phyloP scores from a whole-genome alignment of 345 rosid genomes.

The Populus euphratica region DNA sequence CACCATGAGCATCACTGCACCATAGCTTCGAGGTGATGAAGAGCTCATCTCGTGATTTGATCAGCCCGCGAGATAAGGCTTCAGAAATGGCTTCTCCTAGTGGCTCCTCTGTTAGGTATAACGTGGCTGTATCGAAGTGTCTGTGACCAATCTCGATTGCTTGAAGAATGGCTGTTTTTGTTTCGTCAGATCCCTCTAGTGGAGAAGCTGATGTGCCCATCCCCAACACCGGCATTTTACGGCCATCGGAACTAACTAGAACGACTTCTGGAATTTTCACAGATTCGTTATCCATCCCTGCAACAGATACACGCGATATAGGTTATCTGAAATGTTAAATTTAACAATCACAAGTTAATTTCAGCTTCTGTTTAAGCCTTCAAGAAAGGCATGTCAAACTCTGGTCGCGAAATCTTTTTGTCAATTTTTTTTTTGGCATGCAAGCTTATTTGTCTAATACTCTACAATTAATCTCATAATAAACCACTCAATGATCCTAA shows the following conservation, averaged over 20 bases:
- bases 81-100: conserved; percentile 39
- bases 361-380: neutral
- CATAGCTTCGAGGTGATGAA: conserved; percentile 59
- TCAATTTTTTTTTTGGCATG: too few relatives aligned
- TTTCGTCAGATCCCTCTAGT: conserved; percentile 17
- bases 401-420: neutral
- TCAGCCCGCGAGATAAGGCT: conserved; percentile 38
- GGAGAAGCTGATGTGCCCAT: conserved; percentile 30
- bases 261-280: conserved; percentile 19
- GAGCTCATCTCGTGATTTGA: conserved; percentile 47
- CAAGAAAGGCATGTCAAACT: too few relatives aligned
- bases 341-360: neutral
- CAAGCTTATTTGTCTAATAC: neutral
- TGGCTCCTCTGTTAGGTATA: conserved; percentile 29
- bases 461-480: neutral
- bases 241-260: conserved; percentile 2
- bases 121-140: conserved; percentile 34
- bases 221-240: conserved; percentile 23
- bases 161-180: conserved; percentile 14
- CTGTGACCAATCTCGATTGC: conserved; percentile 34
- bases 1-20: conserved; percentile 53
- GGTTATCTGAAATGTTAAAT: too few relatives aligned
- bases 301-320: neutral
- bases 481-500: neutral
- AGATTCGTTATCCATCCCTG: conserved; percentile 7